Evolutionary conservation across 768 basidiomycete genomes (phyloP).

Genomic region (Tephrocybe rancida): DNA sequence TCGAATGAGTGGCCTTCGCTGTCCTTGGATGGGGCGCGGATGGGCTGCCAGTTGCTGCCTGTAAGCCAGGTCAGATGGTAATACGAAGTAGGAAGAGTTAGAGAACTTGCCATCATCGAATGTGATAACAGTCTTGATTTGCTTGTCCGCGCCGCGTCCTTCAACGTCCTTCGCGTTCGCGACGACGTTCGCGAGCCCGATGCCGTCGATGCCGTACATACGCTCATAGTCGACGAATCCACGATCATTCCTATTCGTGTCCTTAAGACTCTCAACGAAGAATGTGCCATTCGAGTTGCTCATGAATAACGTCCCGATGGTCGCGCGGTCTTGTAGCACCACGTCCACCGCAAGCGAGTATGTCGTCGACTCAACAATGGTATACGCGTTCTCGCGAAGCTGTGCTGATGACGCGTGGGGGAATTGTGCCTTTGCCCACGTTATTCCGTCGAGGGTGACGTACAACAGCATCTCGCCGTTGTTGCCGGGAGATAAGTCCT

Average conservation of each 20-base stretch:
- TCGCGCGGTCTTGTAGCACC: constrained; percentile 63
- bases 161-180: constrained; percentile 85
- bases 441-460: constrained; percentile 79
- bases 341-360: constrained; percentile 97
- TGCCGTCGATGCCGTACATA: constrained; percentile 83
- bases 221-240: constrained; percentile 96
- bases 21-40: constrained; percentile 62
- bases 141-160: constrained; percentile 65
- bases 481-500: constrained; percentile 57
- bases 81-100: neutral
- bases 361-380: constrained; percentile 90
- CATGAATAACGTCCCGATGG: constrained; percentile 90
- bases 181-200: constrained; percentile 90
- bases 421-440: constrained; percentile 90
- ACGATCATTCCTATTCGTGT: constrained; percentile 87
- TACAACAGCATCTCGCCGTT: constrained; percentile 82
- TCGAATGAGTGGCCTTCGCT: constrained; percentile 58
- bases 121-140: constrained; percentile 78
- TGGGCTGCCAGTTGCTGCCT: constrained; percentile 74
- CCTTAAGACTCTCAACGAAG: constrained; percentile 87
- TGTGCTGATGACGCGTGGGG: constrained; percentile 84
- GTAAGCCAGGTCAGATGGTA: constrained; percentile 17
- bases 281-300: constrained; percentile 96
- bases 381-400: constrained; percentile 91
- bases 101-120: constrained; percentile 68